Evolutionary conservation across 2,329 filamentous ascomycete genomes (phyloP), one percentile per base, ranked within the genome.

Genomic region (Gnomoniopsis smithogilvyi): DNA sequence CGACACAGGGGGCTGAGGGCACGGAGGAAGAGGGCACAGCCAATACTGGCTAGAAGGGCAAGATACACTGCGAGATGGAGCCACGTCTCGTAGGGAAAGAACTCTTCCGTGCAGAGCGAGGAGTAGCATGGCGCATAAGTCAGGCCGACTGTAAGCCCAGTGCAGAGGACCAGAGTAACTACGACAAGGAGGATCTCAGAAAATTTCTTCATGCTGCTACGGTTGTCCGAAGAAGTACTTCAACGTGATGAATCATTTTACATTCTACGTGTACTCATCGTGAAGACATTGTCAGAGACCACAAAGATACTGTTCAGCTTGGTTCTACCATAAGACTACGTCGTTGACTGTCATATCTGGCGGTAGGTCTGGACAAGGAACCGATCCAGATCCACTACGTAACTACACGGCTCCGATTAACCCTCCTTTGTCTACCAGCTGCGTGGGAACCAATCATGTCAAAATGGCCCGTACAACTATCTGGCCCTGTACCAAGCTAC

Each of bases 71-170:
- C 26, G 1, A 64, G 15, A 36, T 64, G 61, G 3, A 64, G 14
- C 0, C 61, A 53, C 2, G 61, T 63, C 15, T 63, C 56, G 26
- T 59, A 60, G 4, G 56, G 41, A 11, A 64, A 45, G 17, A 54
- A 63, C 1, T 56, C 52, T 21, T 64, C 63, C 3, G 61, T 55
- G 45, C 63, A 64, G 17, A 64, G 51, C 0, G 61, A 59, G 1
- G 61, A 24, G 38, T 64, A 64, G 19, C 63, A 64, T 2, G 59
- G 63, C 0, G 46, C 46, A 22, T 59, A 64, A 17, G 63, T 64
- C 10, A 64, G 61, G 17, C 56, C 62, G 24, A 54, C 11, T 10
- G 63, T 62, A 48, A 65, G 26, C 3, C 54, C 54, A 14, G 50
- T 26, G 22, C n/a, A 51, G 21, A 47, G 4, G 10, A 59, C 17